phyloP scores from a whole-genome alignment of 768 basidiomycete species.

The Podaxis sp. region DNA sequence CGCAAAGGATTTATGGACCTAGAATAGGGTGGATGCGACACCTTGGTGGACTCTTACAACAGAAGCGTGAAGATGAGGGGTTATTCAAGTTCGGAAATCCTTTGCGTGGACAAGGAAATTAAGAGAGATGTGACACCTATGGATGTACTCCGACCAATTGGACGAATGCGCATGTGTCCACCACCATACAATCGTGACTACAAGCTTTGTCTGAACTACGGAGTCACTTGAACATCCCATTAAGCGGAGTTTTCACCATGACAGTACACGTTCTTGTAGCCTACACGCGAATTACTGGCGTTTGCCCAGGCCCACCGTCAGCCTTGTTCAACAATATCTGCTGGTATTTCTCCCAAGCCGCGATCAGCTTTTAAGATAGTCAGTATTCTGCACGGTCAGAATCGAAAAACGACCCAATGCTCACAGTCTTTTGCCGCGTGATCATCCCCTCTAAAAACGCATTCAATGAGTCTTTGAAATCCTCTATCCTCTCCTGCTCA shows the following conservation, averaged over 20 bases:
- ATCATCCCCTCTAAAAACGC: slow-evolving; percentile 88
- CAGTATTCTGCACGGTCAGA: background rate
- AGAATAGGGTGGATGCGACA: no score
- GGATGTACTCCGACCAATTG: background rate
- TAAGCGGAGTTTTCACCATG: background rate
- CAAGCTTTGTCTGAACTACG: background rate
- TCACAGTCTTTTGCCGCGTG: slow-evolving; percentile 74
- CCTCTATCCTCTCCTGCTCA: slow-evolving; percentile 90
- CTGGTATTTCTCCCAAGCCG: slow-evolving; percentile 82
- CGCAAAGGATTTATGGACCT: no score
- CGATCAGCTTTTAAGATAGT: slow-evolving; percentile 54
- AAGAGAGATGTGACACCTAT: no score
- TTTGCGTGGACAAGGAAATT: no score
- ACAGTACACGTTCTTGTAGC: no score
- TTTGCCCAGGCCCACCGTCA: slow-evolving; percentile 17
- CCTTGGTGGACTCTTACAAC: no score
- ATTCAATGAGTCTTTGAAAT: slow-evolving; percentile 86
- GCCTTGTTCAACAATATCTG: slow-evolving; percentile 59
- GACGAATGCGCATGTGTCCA: no score
- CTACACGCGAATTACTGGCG: slow-evolving; percentile 1
- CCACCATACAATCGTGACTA: no score
- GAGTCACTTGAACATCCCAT: background rate
- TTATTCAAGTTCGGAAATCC: no score
- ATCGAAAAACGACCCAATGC: slow-evolving; percentile 18
- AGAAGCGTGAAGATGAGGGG: no score